These are phyloP conservation scores for Trametes maxima DNA, from an alignment of 768 basidiomycete species.

Conservation along the genomic window DNA sequence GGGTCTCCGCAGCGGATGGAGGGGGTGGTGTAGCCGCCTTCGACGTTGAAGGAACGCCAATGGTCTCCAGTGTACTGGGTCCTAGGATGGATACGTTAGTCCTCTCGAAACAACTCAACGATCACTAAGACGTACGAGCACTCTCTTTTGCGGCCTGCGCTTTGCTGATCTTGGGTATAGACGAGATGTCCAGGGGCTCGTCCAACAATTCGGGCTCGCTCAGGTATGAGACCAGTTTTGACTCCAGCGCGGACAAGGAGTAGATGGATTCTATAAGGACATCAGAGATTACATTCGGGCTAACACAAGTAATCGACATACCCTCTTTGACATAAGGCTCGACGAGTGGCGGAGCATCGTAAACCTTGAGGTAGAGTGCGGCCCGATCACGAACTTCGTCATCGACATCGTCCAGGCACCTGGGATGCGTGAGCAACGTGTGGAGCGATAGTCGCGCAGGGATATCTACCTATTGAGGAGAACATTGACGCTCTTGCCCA, in stretches of 20 bases:
- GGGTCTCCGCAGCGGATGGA: conserved; percentile 84
- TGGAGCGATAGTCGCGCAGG: background rate
- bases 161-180: conserved; percentile 93
- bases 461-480: conserved; percentile 72
- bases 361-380: conserved; percentile 86
- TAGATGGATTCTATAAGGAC: conserved; percentile 79
- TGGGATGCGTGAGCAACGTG: conserved; percentile 32
- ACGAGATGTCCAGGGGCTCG: conserved; percentile 81
- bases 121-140: conserved; percentile 61
- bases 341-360: conserved; percentile 78
- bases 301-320: conserved; percentile 35
- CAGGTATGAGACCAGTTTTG: conserved; percentile 92
- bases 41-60: conserved; percentile 68
- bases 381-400: conserved; percentile 99
- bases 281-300: background rate
- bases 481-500: conserved; percentile 87
- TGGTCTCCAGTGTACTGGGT: conserved; percentile 85
- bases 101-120: background rate
- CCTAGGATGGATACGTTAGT: conserved; percentile 42
- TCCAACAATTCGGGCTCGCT: conserved; percentile 72
- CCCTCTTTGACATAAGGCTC: conserved; percentile 93
- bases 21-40: conserved; percentile 67
- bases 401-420: conserved; percentile 97
- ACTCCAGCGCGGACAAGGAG: conserved; percentile 86
- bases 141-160: conserved; percentile 88